phyloP scores from a whole-genome alignment of 1,139 yeast species.

The Geotrichum macrosporum region DNA sequence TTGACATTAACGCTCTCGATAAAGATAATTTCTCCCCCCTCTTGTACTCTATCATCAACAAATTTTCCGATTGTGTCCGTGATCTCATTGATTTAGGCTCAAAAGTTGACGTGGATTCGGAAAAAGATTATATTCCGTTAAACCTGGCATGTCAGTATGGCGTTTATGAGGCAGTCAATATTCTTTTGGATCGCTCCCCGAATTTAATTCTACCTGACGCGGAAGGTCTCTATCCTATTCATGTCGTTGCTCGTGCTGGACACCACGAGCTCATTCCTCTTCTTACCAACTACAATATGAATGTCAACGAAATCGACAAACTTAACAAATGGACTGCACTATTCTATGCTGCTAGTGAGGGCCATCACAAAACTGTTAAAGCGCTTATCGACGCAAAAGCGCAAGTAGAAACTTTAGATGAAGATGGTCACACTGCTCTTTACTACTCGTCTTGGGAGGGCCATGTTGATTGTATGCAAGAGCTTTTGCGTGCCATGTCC shows the following conservation, averaged over 20 bases:
- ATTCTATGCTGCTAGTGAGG: conserved; percentile 85
- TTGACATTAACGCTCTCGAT: conserved; percentile 39
- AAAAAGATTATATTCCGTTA: conserved; percentile 64
- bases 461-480: conserved; percentile 71
- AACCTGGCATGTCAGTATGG: conserved; percentile 90
- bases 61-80: conserved; percentile 54
- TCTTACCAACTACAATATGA: conserved; percentile 67
- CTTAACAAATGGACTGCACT: conserved; percentile 92
- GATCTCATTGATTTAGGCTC: conserved; percentile 46
- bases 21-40: conserved; percentile 58
- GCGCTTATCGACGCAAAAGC: conserved; percentile 74
- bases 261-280: conserved; percentile 63
- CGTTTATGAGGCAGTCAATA: conserved; percentile 63
- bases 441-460: conserved; percentile 96
- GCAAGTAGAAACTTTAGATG: conserved; percentile 66
- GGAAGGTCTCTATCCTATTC: conserved; percentile 79
- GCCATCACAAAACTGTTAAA: conserved; percentile 66
- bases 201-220: conserved; percentile 37
- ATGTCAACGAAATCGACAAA: conserved; percentile 74
- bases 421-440: conserved; percentile 74
- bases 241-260: conserved; percentile 83
- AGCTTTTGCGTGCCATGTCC: conserved; percentile 42
- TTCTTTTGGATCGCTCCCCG: conserved; percentile 45
- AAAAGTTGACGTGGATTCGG: conserved; percentile 39
- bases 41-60: conserved; percentile 68